Percentiles rank a stretch among this genome's conserved stretches.
Evolutionary conservation across 768 basidiomycete species (phyloP).

Genomic region (Lentinula detonsa): DNA sequence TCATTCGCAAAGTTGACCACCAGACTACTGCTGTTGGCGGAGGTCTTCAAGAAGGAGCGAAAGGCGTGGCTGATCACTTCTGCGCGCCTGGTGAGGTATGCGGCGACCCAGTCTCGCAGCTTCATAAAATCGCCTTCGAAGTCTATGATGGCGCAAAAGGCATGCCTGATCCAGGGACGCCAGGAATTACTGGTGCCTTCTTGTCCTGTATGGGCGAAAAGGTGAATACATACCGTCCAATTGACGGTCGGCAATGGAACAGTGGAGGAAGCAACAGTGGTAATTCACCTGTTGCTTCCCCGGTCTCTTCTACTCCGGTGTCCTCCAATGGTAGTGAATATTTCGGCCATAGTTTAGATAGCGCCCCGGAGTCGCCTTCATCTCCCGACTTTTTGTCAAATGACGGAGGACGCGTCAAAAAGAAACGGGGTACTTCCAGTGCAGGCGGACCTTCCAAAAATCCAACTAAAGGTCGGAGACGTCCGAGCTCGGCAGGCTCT

Average conservation of each 20-base stretch:
- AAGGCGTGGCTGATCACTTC: conserved; percentile 78
- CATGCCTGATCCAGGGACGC: conserved; percentile 70
- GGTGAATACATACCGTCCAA: conserved; percentile 84
- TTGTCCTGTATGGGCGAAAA: conserved; percentile 91
- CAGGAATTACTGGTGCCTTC: conserved; percentile 77
- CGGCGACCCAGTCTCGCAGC: conserved; percentile 91
- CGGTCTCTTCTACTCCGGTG: conserved; percentile 57
- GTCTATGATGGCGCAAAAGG: conserved; percentile 71
- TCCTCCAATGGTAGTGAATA: conserved; percentile 57
- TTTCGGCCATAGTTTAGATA: conserved; percentile 53
- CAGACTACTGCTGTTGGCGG: conserved; percentile 88
- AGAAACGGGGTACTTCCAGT: conserved; percentile 75
- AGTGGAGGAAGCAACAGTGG: conserved; percentile 33
- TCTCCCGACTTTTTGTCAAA: conserved; percentile 66
- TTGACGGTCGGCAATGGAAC: conserved; percentile 80
- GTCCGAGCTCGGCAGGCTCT: conserved; percentile 75
- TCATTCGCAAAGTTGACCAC: conserved; percentile 92
- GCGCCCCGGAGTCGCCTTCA: conserved; percentile 62
- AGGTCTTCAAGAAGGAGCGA: conserved; percentile 82
- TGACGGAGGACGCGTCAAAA: conserved; percentile 82
- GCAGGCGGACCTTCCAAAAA: conserved; percentile 53
- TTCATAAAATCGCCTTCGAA: conserved; percentile 95
- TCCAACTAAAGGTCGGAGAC: conserved; percentile 53
- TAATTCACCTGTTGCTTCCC: conserved; percentile 58
- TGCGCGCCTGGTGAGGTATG: conserved; percentile 82